Evolutionary conservation across 1,284 basidiomycete species (phyloP).

Genomic region (Apiotrichum gamsii): DNA sequence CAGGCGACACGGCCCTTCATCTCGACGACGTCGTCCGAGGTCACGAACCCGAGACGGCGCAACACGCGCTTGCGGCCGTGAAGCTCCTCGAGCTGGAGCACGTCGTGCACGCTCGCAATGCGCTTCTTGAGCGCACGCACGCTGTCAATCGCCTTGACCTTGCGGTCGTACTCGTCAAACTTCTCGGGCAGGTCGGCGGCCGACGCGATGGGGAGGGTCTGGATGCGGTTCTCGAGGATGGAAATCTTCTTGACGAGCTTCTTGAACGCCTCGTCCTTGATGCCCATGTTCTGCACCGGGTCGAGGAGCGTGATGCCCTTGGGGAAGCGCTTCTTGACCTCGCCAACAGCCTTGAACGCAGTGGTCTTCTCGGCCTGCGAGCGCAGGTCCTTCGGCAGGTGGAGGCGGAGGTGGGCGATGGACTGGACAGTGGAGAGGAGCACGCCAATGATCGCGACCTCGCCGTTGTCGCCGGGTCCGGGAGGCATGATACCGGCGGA

Average conservation of each 20-base stretch:
- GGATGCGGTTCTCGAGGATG: slow-evolving; percentile 74
- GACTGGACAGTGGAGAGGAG: slow-evolving; percentile 78
- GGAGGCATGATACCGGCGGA: slow-evolving; percentile 65
- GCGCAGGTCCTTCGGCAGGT: slow-evolving; percentile 84
- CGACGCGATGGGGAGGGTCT: slow-evolving; percentile 65
- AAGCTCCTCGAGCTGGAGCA: slow-evolving; percentile 94
- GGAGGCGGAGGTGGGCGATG: slow-evolving; percentile 80
- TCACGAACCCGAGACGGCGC: slow-evolving; percentile 85
- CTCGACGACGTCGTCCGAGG: slow-evolving; percentile 84
- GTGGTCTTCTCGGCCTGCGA: slow-evolving; percentile 68
- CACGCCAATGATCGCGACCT: slow-evolving; percentile 82
- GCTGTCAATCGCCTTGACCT: slow-evolving; percentile 63
- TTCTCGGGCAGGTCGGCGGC: slow-evolving; percentile 68
- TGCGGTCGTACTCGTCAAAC: slow-evolving; percentile 72
- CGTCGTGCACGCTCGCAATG: slow-evolving; percentile 82
- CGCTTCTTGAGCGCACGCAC: slow-evolving; percentile 74
- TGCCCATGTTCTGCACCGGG: slow-evolving; percentile 92
- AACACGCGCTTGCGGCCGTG: slow-evolving; percentile 92
- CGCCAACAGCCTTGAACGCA: slow-evolving; percentile 79
- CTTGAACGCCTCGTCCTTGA: slow-evolving; percentile 88
- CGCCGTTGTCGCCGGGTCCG: slow-evolving; percentile 62
- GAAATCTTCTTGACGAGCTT: slow-evolving; percentile 87
- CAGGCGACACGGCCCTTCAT: slow-evolving; percentile 98
- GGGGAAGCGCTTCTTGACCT: slow-evolving; percentile 84
- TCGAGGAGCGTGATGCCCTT: slow-evolving; percentile 82